These are phyloP conservation scores for Acacia concinna DNA, from an alignment of 331 rosid genomes.

Conservation along the genomic window DNA sequence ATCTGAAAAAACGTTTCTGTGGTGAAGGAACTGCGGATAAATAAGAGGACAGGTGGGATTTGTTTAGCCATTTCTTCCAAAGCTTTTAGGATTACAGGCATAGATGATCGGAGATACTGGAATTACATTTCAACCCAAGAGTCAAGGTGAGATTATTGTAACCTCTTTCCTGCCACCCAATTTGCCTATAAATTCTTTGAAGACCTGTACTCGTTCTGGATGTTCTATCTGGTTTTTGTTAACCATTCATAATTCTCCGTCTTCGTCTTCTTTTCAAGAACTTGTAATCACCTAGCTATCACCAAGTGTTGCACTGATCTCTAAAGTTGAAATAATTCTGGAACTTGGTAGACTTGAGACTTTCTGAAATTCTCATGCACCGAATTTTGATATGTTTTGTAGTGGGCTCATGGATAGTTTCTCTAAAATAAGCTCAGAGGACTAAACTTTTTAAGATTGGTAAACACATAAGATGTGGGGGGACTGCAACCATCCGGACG, in stretches of 20 bases:
- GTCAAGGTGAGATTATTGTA: conserved; percentile 51
- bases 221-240: background rate
- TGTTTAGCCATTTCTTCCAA: conserved; percentile 51
- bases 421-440: background rate
- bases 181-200: background rate
- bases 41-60: conserved; percentile 49
- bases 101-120: conserved; percentile 67
- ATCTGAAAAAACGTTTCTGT: conserved; percentile 10
- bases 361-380: background rate
- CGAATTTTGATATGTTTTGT: background rate
- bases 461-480: background rate
- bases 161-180: background rate
- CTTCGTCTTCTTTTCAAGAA: background rate
- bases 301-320: background rate
- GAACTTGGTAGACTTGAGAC: background rate
- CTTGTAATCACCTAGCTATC: background rate
- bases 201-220: background rate
- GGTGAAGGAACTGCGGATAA: conserved; percentile 52
- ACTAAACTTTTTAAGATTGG: background rate
- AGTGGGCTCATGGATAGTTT: background rate
- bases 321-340: background rate
- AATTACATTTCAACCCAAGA: conserved; percentile 45
- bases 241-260: background rate
- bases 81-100: conserved; percentile 53
- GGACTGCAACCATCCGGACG: background rate